Base-by-base conservation (phyloP, 805 yeast genomes). In the Hanseniaspora taiwanica region DNA sequence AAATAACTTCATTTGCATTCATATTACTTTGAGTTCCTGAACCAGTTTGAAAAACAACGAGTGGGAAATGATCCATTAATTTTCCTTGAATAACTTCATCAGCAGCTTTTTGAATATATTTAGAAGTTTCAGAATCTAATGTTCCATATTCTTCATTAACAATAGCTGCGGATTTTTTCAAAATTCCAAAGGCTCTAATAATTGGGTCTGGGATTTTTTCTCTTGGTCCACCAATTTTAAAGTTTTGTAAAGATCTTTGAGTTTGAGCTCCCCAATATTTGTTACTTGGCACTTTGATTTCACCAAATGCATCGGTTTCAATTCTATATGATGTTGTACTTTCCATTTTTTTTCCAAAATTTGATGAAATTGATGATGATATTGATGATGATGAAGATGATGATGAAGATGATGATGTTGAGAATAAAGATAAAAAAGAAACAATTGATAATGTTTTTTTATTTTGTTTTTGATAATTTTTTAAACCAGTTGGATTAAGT, bases 211-310 rank as follows among this genome's bases (percentile, higher is more conserved):
- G 97, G 80, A 89, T 79, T 46, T 74, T 72, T 59, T 91, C 97
- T 51, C 86, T 76, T 14, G 72, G 70, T 44, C 96, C 96, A 49
- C 98, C 98, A 55, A 91, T 91, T 64, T 86, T 82, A 72, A 91
- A 91, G 73, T 91, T 91, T 64, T 78, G 80, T 51, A 76, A 72
- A 17, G 97, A 87, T 65, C 97, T 77, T 56, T 82, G 87, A 46
- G 98, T 91, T 67, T 91, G 98, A 35, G 97, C 97, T 45, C 98
- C 98, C 89, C 96, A 89, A 72, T 89, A 89, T 62, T 74, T 78
- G 53, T 82, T 72, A 47, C 75, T 66, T 44, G 83, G 86, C 39
- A 89, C 98, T 59, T 86, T 85, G 56, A 91, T 81, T 59, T 84
- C 95, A 52, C 98, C 98, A 56, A 89, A 91, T 39, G 97, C 97